Evolutionary conservation across 176 grass and related monocot genomes (phyloP), one percentile per base, ranked within the genome.

Genomic region (Coix lacrymajobi): DNA sequence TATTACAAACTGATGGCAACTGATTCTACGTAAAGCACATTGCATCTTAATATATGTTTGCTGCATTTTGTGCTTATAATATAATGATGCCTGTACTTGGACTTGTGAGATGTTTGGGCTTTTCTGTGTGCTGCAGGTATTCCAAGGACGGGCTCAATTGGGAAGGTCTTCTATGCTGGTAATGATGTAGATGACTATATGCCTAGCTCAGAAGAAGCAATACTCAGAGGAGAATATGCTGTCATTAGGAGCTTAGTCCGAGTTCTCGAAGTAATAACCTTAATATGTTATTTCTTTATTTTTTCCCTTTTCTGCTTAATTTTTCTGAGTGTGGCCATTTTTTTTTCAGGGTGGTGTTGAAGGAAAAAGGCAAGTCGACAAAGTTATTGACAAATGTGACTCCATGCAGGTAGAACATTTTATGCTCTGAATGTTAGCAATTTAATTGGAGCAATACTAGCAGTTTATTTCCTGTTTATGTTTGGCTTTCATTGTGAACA

Each of bases 301-400:
- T 81, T 74, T 26, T 30, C 25, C 11, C 67, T 77, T 17, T 25
- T 25, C 12, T 36, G n/a, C 30, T 33, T 30, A 33, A 17, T 79
- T 58, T n/a, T 41, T 58, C 86, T 74, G 4, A 65, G 26, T 49
- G 12, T 82, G n/a, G 24, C 34, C 34, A 86, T n/a, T 10, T 34
- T 80, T 84, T 76, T 86, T 85, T 56, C 87, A 99, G 96, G 96
- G 93, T 83, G 96, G 96, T 62, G 85, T 91, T 70, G 96, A 99
- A 82, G 89, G 93, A 33, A 99, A 99, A 86, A 99, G 93, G 76
- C 96, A 99, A 88, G 91, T 99, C 52, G 93, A 99, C 84, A 93
- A 93, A 93, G 93, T 99, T 89, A 96, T 99, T 64, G 91, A 99
- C 44, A 93, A 92, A 91, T 99, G 96, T 34, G 93, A 99, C 64